Evolutionary conservation across 2,329 filamentous ascomycete genomes (phyloP).

Genomic region (Sporothrix protearum): DNA sequence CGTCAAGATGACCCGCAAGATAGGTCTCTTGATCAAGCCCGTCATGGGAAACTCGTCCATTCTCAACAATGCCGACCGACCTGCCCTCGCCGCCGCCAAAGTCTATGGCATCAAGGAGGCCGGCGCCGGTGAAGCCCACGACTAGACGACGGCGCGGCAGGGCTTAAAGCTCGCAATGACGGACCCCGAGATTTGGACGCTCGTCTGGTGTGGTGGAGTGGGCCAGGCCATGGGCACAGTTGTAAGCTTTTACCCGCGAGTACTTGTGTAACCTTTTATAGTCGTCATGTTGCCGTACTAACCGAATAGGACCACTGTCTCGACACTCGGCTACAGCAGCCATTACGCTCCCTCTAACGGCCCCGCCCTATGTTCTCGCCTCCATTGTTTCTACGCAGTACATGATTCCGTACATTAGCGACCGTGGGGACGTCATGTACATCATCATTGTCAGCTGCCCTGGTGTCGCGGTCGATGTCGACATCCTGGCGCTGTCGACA

Average conservation of each 20-base stretch:
- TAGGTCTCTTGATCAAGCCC: slow-evolving; percentile 26
- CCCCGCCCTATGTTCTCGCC: slow-evolving; percentile 31
- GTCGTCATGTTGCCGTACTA: background rate
- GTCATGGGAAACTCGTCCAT: slow-evolving; percentile 24
- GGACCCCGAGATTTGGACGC: slow-evolving; percentile 22
- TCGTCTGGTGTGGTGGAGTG: slow-evolving; percentile 32
- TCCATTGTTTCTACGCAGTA: slow-evolving; percentile 33
- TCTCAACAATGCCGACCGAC: slow-evolving; percentile 28
- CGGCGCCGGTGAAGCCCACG: slow-evolving; percentile 39
- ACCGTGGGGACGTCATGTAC: slow-evolving; percentile 38
- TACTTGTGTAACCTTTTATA: background rate
- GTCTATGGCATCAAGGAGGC: slow-evolving; percentile 33
- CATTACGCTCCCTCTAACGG: slow-evolving; percentile 41
- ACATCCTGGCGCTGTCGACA: slow-evolving; percentile 40
- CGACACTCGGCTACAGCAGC: slow-evolving; percentile 35
- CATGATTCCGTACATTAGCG: slow-evolving; percentile 37
- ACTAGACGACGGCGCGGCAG: slow-evolving; percentile 32
- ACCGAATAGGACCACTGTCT: slow-evolving; percentile 32
- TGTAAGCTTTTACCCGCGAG: slow-evolving; percentile 32
- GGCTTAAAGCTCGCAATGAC: slow-evolving; percentile 26
- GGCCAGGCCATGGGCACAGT: slow-evolving; percentile 39
- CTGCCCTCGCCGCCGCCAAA: slow-evolving; percentile 25
- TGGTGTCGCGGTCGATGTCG: slow-evolving; percentile 36
- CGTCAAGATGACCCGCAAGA: slow-evolving; percentile 26
- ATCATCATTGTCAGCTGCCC: slow-evolving; percentile 38